Evolutionary conservation across 2,329 filamentous ascomycete genomes (phyloP), one percentile per base, ranked within the genome.

Genomic region (Nigrospora sphaerica): DNA sequence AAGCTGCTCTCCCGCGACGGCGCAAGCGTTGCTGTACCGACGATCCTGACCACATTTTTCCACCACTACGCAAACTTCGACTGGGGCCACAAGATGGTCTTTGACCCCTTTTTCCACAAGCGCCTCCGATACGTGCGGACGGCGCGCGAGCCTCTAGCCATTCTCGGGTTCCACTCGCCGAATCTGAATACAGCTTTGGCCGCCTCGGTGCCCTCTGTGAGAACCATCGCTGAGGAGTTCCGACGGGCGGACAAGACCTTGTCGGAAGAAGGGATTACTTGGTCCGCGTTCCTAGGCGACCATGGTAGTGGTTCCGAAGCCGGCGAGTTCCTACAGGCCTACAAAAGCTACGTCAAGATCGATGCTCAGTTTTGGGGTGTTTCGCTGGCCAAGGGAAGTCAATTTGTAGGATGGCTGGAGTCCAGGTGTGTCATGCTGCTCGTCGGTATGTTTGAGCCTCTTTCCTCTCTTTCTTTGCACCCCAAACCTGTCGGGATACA

Each of bases 301-400:
- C 42, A 45, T 9, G 51, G 49, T 10, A 42, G 31, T 16, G 32
- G 28, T 31, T 44, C 47, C 1, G 69, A 66, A 12, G 62, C 66
- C 6, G 44, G 49, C 1, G 69, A 74, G 3, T 86, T 86, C 51
- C 56, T 85, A 6, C 53, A 52, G 1, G 56, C 63, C 1, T 78
- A 77, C 58, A 72, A 67, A 46, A 75, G 65, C 44, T 86, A 81
- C 55, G 62, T 81, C 47, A 78, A 76, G 54, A 72, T 86, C 44
- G 76, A 83, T 47, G 70, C 79, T 1, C 78, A 82, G 40, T 86
- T 82, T 60, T 86, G 83, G 83, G 81, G 80, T 1, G 63, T 73
- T 7, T 79, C 78, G 2, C 62, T 72, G 1, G 63, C 70, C 1
- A 78, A 74, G 45, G 77, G 79, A 1, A 75, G 73, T 17, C 65